A percentile compares a stretch with the other conserved stretches of the same genome.
phyloP scores from a whole-genome alignment of 805 yeast species.

The Cyberlindnera americana region DNA sequence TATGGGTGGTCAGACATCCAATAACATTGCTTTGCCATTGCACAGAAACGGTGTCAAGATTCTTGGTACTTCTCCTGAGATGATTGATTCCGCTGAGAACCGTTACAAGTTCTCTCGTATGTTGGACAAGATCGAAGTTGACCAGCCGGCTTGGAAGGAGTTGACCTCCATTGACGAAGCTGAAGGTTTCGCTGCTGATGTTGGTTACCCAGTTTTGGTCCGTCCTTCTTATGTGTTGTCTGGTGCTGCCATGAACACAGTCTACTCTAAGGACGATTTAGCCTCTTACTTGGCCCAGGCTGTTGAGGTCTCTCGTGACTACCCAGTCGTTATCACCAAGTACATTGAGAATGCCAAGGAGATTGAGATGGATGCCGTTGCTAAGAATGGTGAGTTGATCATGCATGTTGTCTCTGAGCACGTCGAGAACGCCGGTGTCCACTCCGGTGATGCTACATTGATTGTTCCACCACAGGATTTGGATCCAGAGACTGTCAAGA shows the following conservation, averaged over 20 bases:
- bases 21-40: slow-evolving; percentile 86
- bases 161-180: slow-evolving; percentile 85
- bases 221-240: slow-evolving; percentile 97
- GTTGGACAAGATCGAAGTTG: slow-evolving; percentile 87
- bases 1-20: slow-evolving; percentile 98
- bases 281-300: slow-evolving; percentile 82
- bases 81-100: slow-evolving; percentile 96
- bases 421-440: slow-evolving; percentile 98
- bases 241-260: slow-evolving; percentile 98
- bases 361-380: slow-evolving; percentile 97
- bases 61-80: slow-evolving; percentile 91
- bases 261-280: slow-evolving; percentile 72
- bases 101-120: slow-evolving; percentile 96
- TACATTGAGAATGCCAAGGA: slow-evolving; percentile 95
- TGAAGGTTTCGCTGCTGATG: slow-evolving; percentile 74
- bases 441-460: slow-evolving; percentile 97
- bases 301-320: slow-evolving; percentile 88
- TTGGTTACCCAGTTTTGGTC: slow-evolving; percentile 92
- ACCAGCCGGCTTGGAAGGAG: slow-evolving; percentile 98
- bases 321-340: slow-evolving; percentile 96
- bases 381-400: slow-evolving; percentile 78
- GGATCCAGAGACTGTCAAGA: slow-evolving; percentile 57
- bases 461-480: slow-evolving; percentile 88
- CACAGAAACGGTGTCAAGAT: slow-evolving; percentile 82
- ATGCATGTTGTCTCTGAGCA: slow-evolving; percentile 98